phyloP scores from a whole-genome alignment of 192 early-diverging fungal species.

The Coemansia sp. region DNA sequence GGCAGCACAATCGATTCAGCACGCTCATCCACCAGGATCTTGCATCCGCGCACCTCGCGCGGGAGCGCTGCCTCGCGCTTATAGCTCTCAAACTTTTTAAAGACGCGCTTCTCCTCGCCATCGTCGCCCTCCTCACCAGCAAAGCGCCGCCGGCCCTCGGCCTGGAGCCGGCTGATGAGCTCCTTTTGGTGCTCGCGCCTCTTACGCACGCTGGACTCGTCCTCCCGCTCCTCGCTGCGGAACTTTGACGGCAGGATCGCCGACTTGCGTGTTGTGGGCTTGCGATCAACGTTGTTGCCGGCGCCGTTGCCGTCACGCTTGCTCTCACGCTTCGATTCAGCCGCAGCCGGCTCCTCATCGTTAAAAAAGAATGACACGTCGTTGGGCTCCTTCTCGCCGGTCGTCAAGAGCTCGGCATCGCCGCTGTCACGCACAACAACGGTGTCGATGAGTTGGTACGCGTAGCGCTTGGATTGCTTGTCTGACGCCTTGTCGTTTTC shows the following conservation, averaged over 20 bases:
- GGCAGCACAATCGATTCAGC: constrained; percentile 89
- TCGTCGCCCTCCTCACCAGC: constrained; percentile 59
- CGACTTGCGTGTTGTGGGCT: constrained; percentile 52
- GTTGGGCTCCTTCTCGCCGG: constrained; percentile 31
- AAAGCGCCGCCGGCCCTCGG: constrained; percentile 79
- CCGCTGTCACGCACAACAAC: constrained; percentile 55
- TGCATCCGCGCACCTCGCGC: constrained; percentile 69
- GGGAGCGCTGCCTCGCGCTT: constrained; percentile 85
- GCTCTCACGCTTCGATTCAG: constrained; percentile 5
- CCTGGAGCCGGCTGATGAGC: constrained; percentile 68
- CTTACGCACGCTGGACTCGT: constrained; percentile 71
- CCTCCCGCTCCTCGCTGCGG: constrained; percentile 74
- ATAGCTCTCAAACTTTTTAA: constrained; percentile 95
- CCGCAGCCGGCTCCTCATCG: constrained; percentile 28
- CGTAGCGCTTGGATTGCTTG: constrained; percentile 71
- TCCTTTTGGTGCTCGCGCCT: constrained; percentile 87
- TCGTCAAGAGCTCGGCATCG: constrained; percentile 24
- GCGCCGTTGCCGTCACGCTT: constrained; percentile 31
- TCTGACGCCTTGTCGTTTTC: constrained; percentile 70
- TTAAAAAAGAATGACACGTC: constrained; percentile 54
- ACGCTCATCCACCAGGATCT: constrained; percentile 85
- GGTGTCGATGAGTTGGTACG: constrained; percentile 81
- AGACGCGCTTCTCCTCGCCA: constrained; percentile 65
- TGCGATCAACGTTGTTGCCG: constrained; percentile 4
- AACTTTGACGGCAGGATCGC: constrained; percentile 74